Percentiles rank a stretch among this genome's conserved stretches.
Conservation (phyloP, 2,329 filamentous ascomycete genomes). For the Diaporthe helianthi region DNA sequence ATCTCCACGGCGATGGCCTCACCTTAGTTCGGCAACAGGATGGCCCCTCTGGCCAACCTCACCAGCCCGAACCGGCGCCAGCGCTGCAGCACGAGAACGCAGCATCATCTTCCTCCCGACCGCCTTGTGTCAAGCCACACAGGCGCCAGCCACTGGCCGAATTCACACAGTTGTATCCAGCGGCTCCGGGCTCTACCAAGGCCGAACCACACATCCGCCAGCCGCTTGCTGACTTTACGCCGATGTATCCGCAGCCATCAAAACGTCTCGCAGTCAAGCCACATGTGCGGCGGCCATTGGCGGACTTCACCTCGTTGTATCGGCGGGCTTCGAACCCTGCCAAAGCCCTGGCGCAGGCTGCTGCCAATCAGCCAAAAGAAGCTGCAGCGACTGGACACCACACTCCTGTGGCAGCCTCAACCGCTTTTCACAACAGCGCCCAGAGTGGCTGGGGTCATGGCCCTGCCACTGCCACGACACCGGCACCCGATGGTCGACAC, state of each 20-base stretch:
- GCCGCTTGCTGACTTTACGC: not conserved
- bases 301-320: not conserved
- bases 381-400: no score
- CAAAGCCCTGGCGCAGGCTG: conserved; percentile 19
- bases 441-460: not conserved
- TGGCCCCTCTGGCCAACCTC: not conserved
- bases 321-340: not conserved
- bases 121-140: not conserved
- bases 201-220: no score
- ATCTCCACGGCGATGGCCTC: not conserved
- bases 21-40: no score
- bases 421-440: not conserved
- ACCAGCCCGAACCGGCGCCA: not conserved
- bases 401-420: not conserved
- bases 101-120: not conserved
- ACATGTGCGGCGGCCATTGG: not conserved
- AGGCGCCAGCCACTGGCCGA: not conserved
- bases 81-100: not conserved
- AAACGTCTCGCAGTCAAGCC: not conserved
- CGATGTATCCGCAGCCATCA: not conserved
- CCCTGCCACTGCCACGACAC: not conserved
- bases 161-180: not conserved
- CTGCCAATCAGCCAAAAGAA: not conserved
- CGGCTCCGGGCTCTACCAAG: not conserved
- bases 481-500: not conserved